Percentiles rank a stretch among this genome's conserved stretches.
phyloP scores from a whole-genome alignment of 352 stramenopile genomes.

The Phytophthora brassicae region DNA sequence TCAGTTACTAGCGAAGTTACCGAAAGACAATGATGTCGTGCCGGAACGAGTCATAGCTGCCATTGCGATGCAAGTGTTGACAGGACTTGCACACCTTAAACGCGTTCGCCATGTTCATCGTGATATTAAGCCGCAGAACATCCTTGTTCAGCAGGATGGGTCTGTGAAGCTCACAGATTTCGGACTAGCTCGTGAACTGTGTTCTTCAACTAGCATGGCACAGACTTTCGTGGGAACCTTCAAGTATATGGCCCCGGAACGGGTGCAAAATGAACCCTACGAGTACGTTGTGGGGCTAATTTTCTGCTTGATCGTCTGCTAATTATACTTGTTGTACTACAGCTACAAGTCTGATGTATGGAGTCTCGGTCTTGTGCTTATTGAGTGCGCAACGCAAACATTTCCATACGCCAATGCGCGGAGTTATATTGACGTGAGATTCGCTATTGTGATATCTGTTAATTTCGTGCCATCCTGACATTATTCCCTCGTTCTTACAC shows the following conservation, averaged over 20 bases:
- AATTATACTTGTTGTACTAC: too few species aligned
- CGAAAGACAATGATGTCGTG: constrained; percentile 23
- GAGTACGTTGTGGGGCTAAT: constrained; percentile 60
- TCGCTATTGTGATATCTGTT: not conserved
- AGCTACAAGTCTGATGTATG: constrained; percentile 84
- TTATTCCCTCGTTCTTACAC: not conserved
- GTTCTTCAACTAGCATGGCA: constrained; percentile 73
- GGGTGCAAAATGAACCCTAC: constrained; percentile 84
- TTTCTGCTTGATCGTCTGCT: too few species aligned
- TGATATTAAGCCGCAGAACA: constrained; percentile 94
- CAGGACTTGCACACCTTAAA: constrained; percentile 63
- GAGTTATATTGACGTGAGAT: constrained; percentile 70
- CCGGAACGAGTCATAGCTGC: constrained; percentile 54
- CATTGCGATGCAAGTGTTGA: constrained; percentile 65
- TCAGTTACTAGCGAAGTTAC: constrained; percentile 21
- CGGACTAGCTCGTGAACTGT: constrained; percentile 64
- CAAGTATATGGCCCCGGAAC: constrained; percentile 93
- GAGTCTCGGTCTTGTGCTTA: constrained; percentile 73
- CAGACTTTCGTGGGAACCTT: constrained; percentile 91
- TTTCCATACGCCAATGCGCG: constrained; percentile 57
- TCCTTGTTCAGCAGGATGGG: constrained; percentile 83
- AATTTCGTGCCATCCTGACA: not conserved
- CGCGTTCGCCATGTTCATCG: constrained; percentile 86
- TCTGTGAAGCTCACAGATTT: constrained; percentile 86
- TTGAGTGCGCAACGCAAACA: constrained; percentile 60